phyloP scores from a whole-genome alignment of 164 flowering plant species.

The Piper betle region DNA sequence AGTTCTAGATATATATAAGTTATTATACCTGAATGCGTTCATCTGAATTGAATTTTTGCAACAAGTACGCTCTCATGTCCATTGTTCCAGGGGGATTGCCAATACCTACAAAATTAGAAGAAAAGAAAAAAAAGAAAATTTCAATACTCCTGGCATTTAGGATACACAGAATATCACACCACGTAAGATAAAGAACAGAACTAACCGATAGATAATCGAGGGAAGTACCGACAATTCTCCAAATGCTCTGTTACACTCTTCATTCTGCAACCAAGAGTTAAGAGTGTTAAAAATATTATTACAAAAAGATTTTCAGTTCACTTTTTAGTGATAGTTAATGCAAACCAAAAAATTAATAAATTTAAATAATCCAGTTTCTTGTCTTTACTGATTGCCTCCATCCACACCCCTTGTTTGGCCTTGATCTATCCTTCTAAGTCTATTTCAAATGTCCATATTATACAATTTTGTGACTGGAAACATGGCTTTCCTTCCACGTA shows the following conservation, averaged over 20 bases:
- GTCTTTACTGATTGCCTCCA: no score
- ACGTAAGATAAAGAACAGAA: not conserved
- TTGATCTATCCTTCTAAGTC: not conserved
- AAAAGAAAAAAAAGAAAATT: not conserved
- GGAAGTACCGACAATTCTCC: conserved; percentile 70
- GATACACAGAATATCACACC: not conserved
- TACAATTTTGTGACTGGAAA: no score
- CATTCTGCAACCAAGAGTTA: conserved; percentile 35
- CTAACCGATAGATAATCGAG: conserved; percentile 83
- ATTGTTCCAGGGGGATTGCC: conserved; percentile 94
- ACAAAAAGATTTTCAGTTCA: no score
- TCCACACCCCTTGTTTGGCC: not conserved
- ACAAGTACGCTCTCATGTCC: conserved; percentile 90
- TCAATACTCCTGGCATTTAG: not conserved
- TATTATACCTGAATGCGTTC: conserved; percentile 63
- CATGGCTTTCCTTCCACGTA: no score
- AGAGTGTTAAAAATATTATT: not conserved
- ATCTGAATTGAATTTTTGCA: conserved; percentile 69
- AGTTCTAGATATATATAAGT: not conserved
- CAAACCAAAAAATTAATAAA: no score
- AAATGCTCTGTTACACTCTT: conserved; percentile 80
- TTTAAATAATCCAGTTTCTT: no score
- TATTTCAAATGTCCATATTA: no score
- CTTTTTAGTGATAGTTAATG: no score
- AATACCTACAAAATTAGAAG: conserved; percentile 37